A percentile compares a stretch with the other conserved stretches of the same genome.
These are phyloP conservation scores for Podaxis sp. DNA, from an alignment of 768 basidiomycete species.

Conservation along the genomic window DNA sequence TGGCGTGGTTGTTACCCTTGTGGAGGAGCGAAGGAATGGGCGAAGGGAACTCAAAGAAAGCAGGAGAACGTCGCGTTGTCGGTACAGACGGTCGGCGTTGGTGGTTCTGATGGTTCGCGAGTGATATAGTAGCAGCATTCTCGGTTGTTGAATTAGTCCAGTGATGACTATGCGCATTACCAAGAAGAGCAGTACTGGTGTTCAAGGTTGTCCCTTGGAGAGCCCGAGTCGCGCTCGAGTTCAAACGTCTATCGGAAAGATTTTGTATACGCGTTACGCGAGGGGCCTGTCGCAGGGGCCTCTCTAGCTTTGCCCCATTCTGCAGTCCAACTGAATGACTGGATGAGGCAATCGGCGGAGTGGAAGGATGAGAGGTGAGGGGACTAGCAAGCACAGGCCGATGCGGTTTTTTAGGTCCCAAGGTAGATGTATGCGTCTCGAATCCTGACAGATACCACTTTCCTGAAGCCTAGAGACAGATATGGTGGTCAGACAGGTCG, in stretches of 20 bases:
- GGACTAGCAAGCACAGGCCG: slow-evolving; percentile 27
- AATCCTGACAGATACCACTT: background rate
- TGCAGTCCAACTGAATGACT: background rate
- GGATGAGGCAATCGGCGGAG: slow-evolving; percentile 17
- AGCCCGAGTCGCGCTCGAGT: slow-evolving; percentile 16
- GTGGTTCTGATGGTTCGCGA: background rate
- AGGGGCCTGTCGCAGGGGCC: slow-evolving; percentile 1
- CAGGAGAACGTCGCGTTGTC: background rate
- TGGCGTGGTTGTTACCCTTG: background rate
- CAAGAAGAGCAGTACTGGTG: background rate
- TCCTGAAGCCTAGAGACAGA: background rate
- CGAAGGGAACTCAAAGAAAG: background rate
- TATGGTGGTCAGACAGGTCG: background rate
- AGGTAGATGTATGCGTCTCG: slow-evolving; percentile 9
- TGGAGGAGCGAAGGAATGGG: background rate
- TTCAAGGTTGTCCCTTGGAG: background rate
- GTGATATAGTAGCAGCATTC: background rate
- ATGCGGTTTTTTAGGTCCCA: background rate
- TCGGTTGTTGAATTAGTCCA: background rate
- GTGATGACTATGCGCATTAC: background rate
- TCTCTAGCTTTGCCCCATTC: background rate
- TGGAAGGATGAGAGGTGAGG: slow-evolving; percentile 26
- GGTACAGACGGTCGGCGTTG: slow-evolving; percentile 1
- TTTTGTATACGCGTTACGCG: background rate
- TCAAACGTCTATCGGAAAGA: slow-evolving; percentile 16